Evolutionary conservation across 768 basidiomycete genomes (phyloP).

Genomic region (Boletellus sp.): DNA sequence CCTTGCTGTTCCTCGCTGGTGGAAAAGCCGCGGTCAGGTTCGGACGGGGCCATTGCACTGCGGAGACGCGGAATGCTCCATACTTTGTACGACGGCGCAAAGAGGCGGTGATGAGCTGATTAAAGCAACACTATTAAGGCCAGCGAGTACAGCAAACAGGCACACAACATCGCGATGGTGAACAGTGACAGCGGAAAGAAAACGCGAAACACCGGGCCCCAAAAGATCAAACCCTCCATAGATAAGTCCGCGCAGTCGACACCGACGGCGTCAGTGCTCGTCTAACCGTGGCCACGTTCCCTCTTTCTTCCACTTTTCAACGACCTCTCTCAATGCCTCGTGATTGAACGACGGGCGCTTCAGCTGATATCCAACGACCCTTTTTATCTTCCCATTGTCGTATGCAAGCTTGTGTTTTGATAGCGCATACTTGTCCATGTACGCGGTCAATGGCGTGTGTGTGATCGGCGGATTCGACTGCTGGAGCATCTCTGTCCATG

Average conservation of each 20-base stretch:
- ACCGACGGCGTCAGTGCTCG: slow-evolving; percentile 4
- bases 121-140: slow-evolving; percentile 25
- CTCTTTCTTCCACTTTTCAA: slow-evolving; percentile 80
- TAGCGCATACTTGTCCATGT: slow-evolving; percentile 72
- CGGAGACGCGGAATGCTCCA: too few relatives aligned
- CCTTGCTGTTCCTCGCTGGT: slow-evolving; percentile 14
- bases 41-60: not conserved
- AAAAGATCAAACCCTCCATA: slow-evolving; percentile 13
- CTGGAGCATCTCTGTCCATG: slow-evolving; percentile 79
- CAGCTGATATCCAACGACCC: slow-evolving; percentile 65
- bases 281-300: slow-evolving; percentile 37
- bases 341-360: slow-evolving; percentile 59
- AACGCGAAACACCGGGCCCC: slow-evolving; percentile 17
- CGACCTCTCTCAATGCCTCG: slow-evolving; percentile 60
- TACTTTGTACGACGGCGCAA: not conserved
- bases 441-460: slow-evolving; percentile 71
- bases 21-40: not conserved
- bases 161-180: slow-evolving; percentile 13
- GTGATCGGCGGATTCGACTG: slow-evolving; percentile 67
- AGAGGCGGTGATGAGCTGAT: slow-evolving; percentile 16
- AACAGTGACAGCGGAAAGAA: slow-evolving; percentile 7
- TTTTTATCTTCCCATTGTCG: slow-evolving; percentile 70
- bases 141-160: slow-evolving; percentile 24
- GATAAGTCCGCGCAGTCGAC: slow-evolving; percentile 6
- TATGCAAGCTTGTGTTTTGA: slow-evolving; percentile 68